Evolutionary conservation across 768 basidiomycete genomes (phyloP), one percentile per base, ranked within the genome.

Genomic region (Suillus plorans): DNA sequence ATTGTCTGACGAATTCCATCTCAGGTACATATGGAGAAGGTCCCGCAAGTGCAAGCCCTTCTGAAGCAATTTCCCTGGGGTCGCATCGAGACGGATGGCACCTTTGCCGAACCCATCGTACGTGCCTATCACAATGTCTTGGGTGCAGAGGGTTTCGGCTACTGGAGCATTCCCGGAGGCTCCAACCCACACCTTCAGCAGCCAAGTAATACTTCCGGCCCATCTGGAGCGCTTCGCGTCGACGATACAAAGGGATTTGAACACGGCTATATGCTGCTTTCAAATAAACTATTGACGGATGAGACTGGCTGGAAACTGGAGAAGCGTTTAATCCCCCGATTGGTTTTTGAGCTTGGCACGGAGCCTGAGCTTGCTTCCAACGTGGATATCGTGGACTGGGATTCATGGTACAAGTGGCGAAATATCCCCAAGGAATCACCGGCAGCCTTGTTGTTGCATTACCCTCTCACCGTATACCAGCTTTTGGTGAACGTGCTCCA

Each of bases 351-450:
- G 47, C 65, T 69, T 39, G 70, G 69, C 18, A 64, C 69, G 36
- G 76, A 79, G 58, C 74, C 69, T 2, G 58, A 60, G 39, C 71
- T 76, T 14, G 64, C 68, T 68, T 67, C 74, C 66, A 65, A 73
- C 59, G 69, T 62, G 37, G 72, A 76, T 22, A 69, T 80, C 41
- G 67, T 69, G 34, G 79, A 76, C 63, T 84, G 83, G 83, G 73
- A 71, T 39, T 77, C 79, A 31, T 84, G 81, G 72, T 80, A 83
- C 68, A 66, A 75, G 56, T 83, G 82, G 83, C 78, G 83, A 44
- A 74, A 76, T 56, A 69, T 84, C 25, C 77, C 82, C 42, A 70
- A 81, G 45, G 70, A 71, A 31, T 82, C 82, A 25, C 80, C 81
- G 9, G 81, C 80, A 0, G 80, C 77, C 31, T 72, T 84, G 44